Evolutionary conservation across 345 rosid species (phyloP).

Genomic region (Salix dunnii): DNA sequence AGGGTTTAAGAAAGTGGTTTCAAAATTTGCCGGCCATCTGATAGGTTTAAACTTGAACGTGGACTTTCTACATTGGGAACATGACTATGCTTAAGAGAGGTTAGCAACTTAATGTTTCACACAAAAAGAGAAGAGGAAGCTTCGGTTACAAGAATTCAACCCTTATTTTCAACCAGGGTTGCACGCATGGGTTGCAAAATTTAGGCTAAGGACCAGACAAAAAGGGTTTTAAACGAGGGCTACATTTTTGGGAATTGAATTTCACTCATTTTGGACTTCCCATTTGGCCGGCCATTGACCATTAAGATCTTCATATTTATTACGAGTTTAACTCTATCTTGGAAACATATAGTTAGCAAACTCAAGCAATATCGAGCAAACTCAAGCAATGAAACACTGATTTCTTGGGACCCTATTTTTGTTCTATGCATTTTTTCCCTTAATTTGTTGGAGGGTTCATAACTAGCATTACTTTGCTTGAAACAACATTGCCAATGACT

Average conservation of each 20-base stretch:
- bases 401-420: background rate
- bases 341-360: conserved; percentile 32
- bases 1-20: background rate
- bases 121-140: conserved; percentile 3
- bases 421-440: background rate
- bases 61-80: conserved; percentile 22
- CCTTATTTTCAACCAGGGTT: conserved; percentile 16
- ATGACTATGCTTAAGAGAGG: conserved; percentile 6
- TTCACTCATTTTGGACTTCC: conserved; percentile 30
- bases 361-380: conserved; percentile 27
- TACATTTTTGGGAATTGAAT: conserved; percentile 14
- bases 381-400: background rate
- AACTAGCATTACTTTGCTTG: background rate
- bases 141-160: conserved; percentile 45
- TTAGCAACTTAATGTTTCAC: background rate
- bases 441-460: no score
- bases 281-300: conserved; percentile 20
- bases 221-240: conserved; percentile 13
- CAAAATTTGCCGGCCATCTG: background rate
- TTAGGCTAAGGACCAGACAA: background rate
- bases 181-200: background rate
- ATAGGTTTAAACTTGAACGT: conserved; percentile 11
- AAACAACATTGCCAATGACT: background rate
- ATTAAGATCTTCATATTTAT: conserved; percentile 19
- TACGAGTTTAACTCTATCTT: conserved; percentile 10